Evolutionary conservation across 371 early-diverging fungal genomes (phyloP), one percentile per base, ranked within the genome.

Genomic region (Actinomucor elegans): DNA sequence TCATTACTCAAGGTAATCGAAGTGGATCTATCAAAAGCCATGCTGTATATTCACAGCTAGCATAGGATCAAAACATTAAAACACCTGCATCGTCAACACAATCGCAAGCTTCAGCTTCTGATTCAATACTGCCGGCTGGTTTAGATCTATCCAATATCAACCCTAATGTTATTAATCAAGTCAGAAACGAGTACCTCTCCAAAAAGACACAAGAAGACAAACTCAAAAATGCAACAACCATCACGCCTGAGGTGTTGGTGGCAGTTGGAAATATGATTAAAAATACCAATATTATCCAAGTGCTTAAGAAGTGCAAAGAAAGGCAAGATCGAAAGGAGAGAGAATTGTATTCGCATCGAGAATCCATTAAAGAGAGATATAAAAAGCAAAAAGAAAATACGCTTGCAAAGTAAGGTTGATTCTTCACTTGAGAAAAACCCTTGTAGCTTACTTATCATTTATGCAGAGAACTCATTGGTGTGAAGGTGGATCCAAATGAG

Each of bases 221-320:
- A 3, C 14, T 75, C 9, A 54, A 47, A 15, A 47, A 53, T 14
- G 65, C 61, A 1, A 71, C 64, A 14, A 49, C 52, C 1, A 54
- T 75, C 4, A 75, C 69, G 3, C 69, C 76, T n/a, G 67, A 75
- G 41, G 72, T 75, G 0, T 41, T 75, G 15, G 43, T 59, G 2
- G 57, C 55, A 4, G 46, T 75, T 23, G 64, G 66, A 8, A 48
- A 59, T 17, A 52, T 75, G 56, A 58, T 59, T 21, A 67, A 69
- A 35, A 69, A 75, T 24, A 72, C 76, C 0, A 34, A 72, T 31
- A 8, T 75, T 23, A 32, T 72, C 1, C n/a, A 56, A 4, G 56
- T 64, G 0, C 34, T 75, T 17, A 60, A 60, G 21, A 51, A 58
- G 15, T 64, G 66, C 43, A 64, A 67, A 47, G 47, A 43, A 17